Evolutionary conservation across 371 early-diverging fungal genomes (phyloP), one percentile per base, ranked within the genome.

Genomic region (Nematocida minor): DNA sequence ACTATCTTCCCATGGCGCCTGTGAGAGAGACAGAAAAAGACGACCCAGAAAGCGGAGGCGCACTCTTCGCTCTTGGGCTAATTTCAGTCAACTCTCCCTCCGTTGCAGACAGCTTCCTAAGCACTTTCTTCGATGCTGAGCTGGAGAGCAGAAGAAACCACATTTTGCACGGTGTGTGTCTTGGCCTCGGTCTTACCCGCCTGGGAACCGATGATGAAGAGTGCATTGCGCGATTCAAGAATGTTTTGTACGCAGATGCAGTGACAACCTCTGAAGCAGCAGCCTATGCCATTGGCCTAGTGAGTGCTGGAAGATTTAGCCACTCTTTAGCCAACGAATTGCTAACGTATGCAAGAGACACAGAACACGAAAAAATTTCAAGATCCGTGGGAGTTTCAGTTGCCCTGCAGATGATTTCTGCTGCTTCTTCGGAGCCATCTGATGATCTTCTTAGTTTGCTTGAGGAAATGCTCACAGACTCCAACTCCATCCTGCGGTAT

Each of bases 181-280:
- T 98, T 34, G 97, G 97, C 31, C 86, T 98, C 7, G 97, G 96
- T 80, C 66, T 85, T 20, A 60, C 79, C n/a, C 41, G 66, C 22
- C 91, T 80, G 44, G 69, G 80, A 14, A 71, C 93, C 32, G 91
- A 89, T 66, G 89, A 91, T 81, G 89, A 90, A 85, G 90, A 89
- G 1, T 41, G 82, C 14, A 31, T 82, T 25, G 27, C 54, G 9
- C 67, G 55, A 41, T 70, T 82, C 32, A 67, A 71, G 54, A 51
- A 31, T 4, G 63, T 85, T 7, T 60, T 69, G 89, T 66, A 88
- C 93, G 67, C 92, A 90, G 87, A 90, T 86, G 53, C 89, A 91
- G 25, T 87, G 93, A 91, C 96, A 32, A 91, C 93, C 41, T 94
- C 94, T 57, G 97, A 98, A 83, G 96, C 95, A 2, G 96, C 97